phyloP scores from a whole-genome alignment of 208 protist species.

The Borovskyia barvae region DNA sequence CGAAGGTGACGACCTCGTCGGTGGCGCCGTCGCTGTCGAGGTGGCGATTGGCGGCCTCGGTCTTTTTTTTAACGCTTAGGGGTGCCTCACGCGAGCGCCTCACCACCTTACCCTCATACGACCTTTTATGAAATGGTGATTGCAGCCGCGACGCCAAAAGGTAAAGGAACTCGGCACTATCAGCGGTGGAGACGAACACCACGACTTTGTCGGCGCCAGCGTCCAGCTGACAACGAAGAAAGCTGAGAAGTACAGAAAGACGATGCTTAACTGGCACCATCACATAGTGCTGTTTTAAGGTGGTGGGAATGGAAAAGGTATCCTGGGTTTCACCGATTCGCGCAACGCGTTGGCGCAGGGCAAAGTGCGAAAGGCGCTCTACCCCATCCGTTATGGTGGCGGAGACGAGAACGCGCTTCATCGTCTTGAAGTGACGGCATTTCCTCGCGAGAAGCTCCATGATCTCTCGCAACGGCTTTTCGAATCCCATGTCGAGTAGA shows the following conservation, averaged over 20 bases:
- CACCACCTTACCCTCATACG: slow-evolving; percentile 27
- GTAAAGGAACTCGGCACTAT: slow-evolving; percentile 96
- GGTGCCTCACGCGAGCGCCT: slow-evolving; percentile 20
- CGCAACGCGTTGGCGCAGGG: slow-evolving; percentile 63
- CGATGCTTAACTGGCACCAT: slow-evolving; percentile 74
- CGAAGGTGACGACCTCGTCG: slow-evolving; percentile 58
- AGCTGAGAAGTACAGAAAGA: slow-evolving; percentile 95
- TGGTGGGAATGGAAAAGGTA: slow-evolving; percentile 74
- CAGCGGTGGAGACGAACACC: slow-evolving; percentile 97
- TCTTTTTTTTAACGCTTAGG: slow-evolving; percentile 50
- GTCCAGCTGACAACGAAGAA: slow-evolving; percentile 86
- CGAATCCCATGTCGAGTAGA: slow-evolving; percentile 99
- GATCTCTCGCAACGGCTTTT: slow-evolving; percentile 97
- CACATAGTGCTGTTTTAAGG: slow-evolving; percentile 75
- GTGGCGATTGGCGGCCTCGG: slow-evolving; percentile 54
- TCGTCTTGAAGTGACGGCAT: slow-evolving; percentile 80
- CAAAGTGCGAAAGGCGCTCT: slow-evolving; percentile 86
- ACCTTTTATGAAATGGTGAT: slow-evolving; percentile 54
- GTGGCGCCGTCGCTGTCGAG: slow-evolving; percentile 21
- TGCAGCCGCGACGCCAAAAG: slow-evolving; percentile 89
- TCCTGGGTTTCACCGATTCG: slow-evolving; percentile 68
- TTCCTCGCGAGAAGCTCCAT: slow-evolving; percentile 83
- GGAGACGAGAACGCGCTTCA: slow-evolving; percentile 97
- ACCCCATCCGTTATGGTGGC: slow-evolving; percentile 94
- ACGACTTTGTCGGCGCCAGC: slow-evolving; percentile 94